Base-by-base conservation (phyloP, 257 asterid genomes). In the Solanum bulbocastanum region DNA sequence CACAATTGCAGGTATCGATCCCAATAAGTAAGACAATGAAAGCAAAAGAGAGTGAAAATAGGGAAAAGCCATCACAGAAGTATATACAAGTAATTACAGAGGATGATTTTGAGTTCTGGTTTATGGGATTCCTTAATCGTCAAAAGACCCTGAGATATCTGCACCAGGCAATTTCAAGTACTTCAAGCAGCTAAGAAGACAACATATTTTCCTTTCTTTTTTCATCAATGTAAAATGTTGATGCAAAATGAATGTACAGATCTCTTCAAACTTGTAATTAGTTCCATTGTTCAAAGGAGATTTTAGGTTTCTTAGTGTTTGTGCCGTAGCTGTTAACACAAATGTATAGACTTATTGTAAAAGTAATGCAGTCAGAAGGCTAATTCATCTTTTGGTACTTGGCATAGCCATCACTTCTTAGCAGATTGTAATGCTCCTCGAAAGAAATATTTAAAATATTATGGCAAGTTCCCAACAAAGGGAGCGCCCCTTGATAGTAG, bases 81-180 rank as follows among this genome's bases (percentile, higher is more conserved):
- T 92, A 92, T 75, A 89, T 92, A 86, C 88, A 90, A 82, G 10
- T 92, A 35, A 91, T 90, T 39, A 93, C 94, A 10, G 72, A 65
- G 32, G 72, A 65, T n/a, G 33, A 65, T 65, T 65, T 65, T 65
- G 16, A 65, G 33, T 65, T 65, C 33, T 65, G 72, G 72, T 65
- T 65, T 65, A 25, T 25, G 35, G 73, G 73, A 25, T 66, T 66
- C 73, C 35, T 66, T 25, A 66, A 25, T 66, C 35, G 2, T 66
- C 73, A 25, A 66, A 66, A 12, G 4, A 66, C 20, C 1, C 20
- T 66, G 73, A 66, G 73, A 66, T 66, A 66, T 66, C 35, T 66
- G 16, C 72, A 25, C 33, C 35, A 65, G 1, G 35, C 35, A 3
- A 65, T 65, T 25, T 65, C 35, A 65, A 25, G 73, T 65, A 65